Evolutionary conservation across 163 green algal species (phyloP), one percentile per base, ranked within the genome.

Genomic region (Picocystis sp.): DNA sequence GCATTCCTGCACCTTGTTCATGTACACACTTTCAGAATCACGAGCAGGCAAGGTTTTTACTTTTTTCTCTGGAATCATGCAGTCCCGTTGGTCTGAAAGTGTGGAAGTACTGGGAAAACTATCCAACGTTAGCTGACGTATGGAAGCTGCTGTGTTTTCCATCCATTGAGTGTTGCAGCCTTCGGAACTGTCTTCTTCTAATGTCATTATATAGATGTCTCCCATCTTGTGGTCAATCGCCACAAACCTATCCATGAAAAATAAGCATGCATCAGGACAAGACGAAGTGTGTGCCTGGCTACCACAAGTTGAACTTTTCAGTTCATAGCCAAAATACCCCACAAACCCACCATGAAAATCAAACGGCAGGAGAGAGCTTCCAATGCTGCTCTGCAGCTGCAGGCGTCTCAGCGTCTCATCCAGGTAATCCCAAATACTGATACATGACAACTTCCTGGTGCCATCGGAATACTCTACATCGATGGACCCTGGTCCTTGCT

Each of bases 321-420:
- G 46, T 35, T 58, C 56, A 43, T 69, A 73, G 1, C 86, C 89
- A 19, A 96, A 62, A 64, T 92, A 95, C 13, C 89, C 89, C 9
- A 97, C 83, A 29, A 83, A 79, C 2, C 89, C 89, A 19, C 89
- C 84, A 66, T 76, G 83, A 49, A 98, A 95, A 65, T 94, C 77
- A 58, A 97, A 97, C 1, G 89, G 84, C 48, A 96, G 9, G 22
- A 9, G 9, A 50, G 44, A 50, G 6, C 5, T 25, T 6, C 9
- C 21, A 11, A 9, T 25, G 22, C 6, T 33, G 44, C 21, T 50
- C 6, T 50, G 44, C 5, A 33, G 22, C 6, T 50, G 44, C 44
- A 23, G 9, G 22, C 9, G 5, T 50, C 12, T 12, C 3, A 65
- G 35, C 51, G 33, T 6, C 2, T 17, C 33, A n/a, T 61, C 58